phyloP scores from a whole-genome alignment of 1,139 yeast genomes.

The Yamadazyma conglobata region DNA sequence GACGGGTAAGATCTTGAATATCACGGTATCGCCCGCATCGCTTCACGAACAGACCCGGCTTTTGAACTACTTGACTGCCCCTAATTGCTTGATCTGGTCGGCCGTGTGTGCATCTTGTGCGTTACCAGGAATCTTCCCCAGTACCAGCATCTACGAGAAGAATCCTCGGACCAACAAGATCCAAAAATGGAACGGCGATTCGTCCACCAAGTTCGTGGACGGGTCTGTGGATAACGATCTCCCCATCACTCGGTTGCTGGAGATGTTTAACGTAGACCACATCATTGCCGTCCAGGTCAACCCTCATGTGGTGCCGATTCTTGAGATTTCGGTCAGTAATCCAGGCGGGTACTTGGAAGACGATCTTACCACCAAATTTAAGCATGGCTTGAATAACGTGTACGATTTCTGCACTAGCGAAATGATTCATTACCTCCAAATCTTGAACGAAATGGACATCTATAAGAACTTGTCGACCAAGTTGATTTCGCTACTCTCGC shows the following conservation, averaged over 20 bases:
- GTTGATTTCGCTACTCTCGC: conserved; percentile 70
- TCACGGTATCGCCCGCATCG: conserved; percentile 56
- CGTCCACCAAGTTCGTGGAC: conserved; percentile 81
- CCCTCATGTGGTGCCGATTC: conserved; percentile 90
- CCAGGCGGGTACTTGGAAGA: conserved; percentile 70
- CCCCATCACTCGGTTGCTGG: conserved; percentile 85
- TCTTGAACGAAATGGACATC: conserved; percentile 72
- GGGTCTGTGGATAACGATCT: conserved; percentile 95
- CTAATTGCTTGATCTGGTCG: conserved; percentile 58
- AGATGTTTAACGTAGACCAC: conserved; percentile 95
- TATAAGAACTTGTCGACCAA: conserved; percentile 71
- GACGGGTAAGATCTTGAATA: conserved; percentile 55
- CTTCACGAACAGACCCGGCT: conserved; percentile 57
- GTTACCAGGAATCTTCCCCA: conserved; percentile 85
- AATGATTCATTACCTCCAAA: conserved; percentile 69
- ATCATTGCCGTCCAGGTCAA: conserved; percentile 96
- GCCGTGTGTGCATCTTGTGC: conserved; percentile 98
- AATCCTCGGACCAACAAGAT: conserved; percentile 65
- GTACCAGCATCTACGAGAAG: conserved; percentile 82
- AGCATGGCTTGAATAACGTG: conserved; percentile 50
- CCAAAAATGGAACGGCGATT: conserved; percentile 77
- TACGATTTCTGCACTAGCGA: conserved; percentile 68
- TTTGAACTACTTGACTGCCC: conserved; percentile 48
- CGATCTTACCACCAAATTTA: conserved; percentile 54
- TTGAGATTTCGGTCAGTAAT: conserved; percentile 62